Evolutionary conservation across 345 rosid genomes (phyloP), one percentile per base, ranked within the genome.

Genomic region (Eutrema heterophyllum): DNA sequence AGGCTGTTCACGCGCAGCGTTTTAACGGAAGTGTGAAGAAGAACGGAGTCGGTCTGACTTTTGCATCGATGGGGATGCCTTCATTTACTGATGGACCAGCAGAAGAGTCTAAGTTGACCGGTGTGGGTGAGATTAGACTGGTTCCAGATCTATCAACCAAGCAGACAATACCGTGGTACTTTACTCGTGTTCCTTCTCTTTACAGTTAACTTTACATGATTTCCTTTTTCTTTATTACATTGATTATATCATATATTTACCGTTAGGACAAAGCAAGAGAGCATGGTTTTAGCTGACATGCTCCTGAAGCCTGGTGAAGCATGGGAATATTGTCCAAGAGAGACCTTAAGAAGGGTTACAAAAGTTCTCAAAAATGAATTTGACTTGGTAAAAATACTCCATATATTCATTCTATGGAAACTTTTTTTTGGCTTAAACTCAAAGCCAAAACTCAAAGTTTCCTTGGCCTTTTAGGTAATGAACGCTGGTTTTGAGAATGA

Each of bases 401-500:
- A 12, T 68, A 41, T 9, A 64, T 1, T 6, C 45, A 13, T 13
- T 38, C 33, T 44, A 21, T 27, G 27, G 44, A 46, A 30, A 70
- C 21, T 15, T 59, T 35, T 48, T 11, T 29, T 58, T 30, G 6
- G 5, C 6, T 51, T 21, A 21, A 21, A 21, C 44, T 30, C 5
- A 45, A 48, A 58, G 38, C 64, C 70, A 67, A 7, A 70, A 13
- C 74, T 56, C 67, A 51, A 52, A 43, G 7, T 36, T 41, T 21
- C 18, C 53, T 33, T 16, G 61, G 35, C 10, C 3, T 36, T 64
- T 44, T 83, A 94, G 98, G 87, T 80, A 54, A 80, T 95, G 92
- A 87, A 92, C 81, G 96, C 99, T n/a, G 99, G 99, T 68, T 95
- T 92, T 75, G 99, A 95, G 76, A 92, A 81, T 73, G 99, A 95